Evolutionary conservation across 2,329 filamentous ascomycete species (phyloP).

Genomic region (Nemania sp.): DNA sequence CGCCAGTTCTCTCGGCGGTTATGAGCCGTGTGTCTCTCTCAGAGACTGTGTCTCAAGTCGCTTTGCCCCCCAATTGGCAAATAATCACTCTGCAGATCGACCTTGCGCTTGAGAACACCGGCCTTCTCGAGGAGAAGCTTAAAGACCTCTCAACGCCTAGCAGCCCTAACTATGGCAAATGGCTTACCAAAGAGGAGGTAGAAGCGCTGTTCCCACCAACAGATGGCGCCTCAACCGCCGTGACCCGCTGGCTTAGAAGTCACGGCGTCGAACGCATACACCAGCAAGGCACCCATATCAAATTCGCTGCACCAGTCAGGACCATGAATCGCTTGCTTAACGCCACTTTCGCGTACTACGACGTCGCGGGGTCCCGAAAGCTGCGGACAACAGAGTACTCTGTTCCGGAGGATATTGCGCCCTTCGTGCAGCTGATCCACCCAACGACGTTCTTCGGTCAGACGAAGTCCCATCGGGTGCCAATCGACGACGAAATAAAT

Average conservation of each 20-base stretch:
- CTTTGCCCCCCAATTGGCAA: slow-evolving; percentile 22
- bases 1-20: slow-evolving; percentile 29
- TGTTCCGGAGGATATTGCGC: slow-evolving; percentile 48
- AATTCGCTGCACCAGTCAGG: slow-evolving; percentile 46
- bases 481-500: background rate
- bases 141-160: slow-evolving; percentile 44
- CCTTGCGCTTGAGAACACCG: slow-evolving; percentile 46
- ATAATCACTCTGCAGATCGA: slow-evolving; percentile 45
- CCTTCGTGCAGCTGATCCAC: slow-evolving; percentile 55
- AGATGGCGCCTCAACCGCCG: slow-evolving; percentile 37
- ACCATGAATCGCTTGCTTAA: slow-evolving; percentile 48
- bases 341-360: slow-evolving; percentile 49
- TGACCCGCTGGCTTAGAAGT: slow-evolving; percentile 43
- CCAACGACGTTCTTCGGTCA: slow-evolving; percentile 59
- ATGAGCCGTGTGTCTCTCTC: slow-evolving; percentile 32
- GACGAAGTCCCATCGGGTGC: slow-evolving; percentile 31
- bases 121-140: slow-evolving; percentile 41
- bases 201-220: slow-evolving; percentile 43
- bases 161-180: slow-evolving; percentile 44
- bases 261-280: slow-evolving; percentile 38
- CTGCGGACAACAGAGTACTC: slow-evolving; percentile 42
- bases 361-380: slow-evolving; percentile 52
- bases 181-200: slow-evolving; percentile 41
- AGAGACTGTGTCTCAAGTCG: slow-evolving; percentile 20
- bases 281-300: slow-evolving; percentile 43